phyloP scores from a whole-genome alignment of 116 monocot species.

The Papilionanthe hybrid region DNA sequence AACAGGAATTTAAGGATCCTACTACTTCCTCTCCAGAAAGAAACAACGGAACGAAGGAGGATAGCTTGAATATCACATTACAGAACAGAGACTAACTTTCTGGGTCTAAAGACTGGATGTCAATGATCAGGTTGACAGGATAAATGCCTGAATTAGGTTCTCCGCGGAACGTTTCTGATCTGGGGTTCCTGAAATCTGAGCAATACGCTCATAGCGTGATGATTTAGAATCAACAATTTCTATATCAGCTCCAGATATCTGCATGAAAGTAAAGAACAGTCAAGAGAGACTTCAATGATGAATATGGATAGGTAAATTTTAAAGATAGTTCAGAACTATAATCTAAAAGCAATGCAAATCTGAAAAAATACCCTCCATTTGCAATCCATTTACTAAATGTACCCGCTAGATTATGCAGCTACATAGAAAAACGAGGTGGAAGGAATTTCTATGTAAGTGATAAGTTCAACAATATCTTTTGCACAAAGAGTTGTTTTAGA shows the following conservation, averaged over 20 bases:
- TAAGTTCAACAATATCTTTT: too few species aligned
- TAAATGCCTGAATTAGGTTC: conserved; percentile 92
- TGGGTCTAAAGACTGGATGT: not conserved
- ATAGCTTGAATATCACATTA: not conserved
- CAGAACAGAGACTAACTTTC: not conserved
- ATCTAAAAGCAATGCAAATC: not conserved
- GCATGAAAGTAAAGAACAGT: conserved; percentile 18
- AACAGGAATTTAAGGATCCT: not conserved
- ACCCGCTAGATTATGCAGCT: too few species aligned
- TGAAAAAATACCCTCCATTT: not conserved
- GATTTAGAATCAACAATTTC: conserved; percentile 81
- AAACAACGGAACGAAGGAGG: not conserved
- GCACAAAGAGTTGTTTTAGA: too few species aligned
- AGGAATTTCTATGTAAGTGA: too few species aligned
- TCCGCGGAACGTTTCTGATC: conserved; percentile 89
- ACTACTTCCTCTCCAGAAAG: not conserved
- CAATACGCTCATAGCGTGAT: conserved; percentile 69
- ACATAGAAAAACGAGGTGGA: too few species aligned
- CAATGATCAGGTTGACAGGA: conserved; percentile 62
- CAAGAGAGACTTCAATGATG: not conserved
- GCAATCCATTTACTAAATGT: too few species aligned
- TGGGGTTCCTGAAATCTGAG: conserved; percentile 73
- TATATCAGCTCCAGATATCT: conserved; percentile 93
- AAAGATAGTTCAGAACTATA: not conserved
- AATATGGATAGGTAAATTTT: not conserved